Conservation (phyloP, 805 yeast species). For the Hanseniaspora mollemarum region DNA sequence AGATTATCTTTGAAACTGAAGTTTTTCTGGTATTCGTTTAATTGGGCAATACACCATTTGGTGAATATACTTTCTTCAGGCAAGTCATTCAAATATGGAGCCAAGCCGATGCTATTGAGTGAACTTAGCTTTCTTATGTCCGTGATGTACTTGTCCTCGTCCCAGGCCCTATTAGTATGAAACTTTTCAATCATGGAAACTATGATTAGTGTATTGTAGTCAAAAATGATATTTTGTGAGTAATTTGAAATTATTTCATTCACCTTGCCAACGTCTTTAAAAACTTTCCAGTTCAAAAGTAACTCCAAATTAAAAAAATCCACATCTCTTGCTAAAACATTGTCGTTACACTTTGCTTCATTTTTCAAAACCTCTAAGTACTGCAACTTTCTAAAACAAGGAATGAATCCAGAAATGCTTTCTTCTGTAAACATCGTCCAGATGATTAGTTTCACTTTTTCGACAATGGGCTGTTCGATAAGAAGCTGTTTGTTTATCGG, state of each 20-base stretch:
- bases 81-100: not conserved
- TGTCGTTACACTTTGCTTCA: not conserved
- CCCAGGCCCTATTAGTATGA: not conserved
- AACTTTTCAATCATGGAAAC: not conserved
- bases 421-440: not conserved
- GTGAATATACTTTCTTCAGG: not conserved
- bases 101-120: not conserved
- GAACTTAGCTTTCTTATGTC: not conserved
- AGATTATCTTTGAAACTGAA: not conserved
- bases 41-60: not conserved
- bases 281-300: not conserved
- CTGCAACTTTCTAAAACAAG: not conserved
- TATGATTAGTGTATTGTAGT: not conserved
- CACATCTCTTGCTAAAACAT: not conserved
- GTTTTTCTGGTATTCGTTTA: not conserved
- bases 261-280: not conserved
- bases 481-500: not conserved
- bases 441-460: conserved; percentile 16
- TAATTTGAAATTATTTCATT: not conserved
- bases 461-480: conserved; percentile 26
- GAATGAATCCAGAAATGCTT: not conserved
- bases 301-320: not conserved
- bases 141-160: not conserved
- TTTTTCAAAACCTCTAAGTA: not conserved
- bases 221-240: not conserved